Base-by-base conservation (phyloP, 2,329 filamentous ascomycete species). In the Hansfordia pulvinata region DNA sequence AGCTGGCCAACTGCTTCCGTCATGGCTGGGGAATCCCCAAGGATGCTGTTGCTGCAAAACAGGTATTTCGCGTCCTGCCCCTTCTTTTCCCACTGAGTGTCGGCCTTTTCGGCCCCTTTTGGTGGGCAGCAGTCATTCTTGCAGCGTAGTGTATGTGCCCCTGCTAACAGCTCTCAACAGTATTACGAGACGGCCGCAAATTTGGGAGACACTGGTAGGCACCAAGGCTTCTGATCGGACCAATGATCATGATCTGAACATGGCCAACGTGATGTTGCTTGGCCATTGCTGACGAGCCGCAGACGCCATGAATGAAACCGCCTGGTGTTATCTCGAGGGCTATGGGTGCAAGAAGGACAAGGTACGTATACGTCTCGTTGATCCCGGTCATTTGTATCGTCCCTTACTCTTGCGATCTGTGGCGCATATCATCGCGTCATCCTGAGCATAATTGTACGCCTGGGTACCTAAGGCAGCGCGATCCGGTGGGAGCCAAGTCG, bases 151-250 rank as follows among this genome's bases (percentile, higher is more conserved):
- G n/a, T n/a, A n/a, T n/a, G n/a, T n/a, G n/a, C n/a, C n/a, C n/a
- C n/a, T n/a, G n/a, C n/a, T n/a, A n/a, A 45, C 26, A 42, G 19
- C 8, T 9, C 3, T 16, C 15, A 15, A 35, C 64, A 93, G 66
- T 98, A 96, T 53, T 98, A 96, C 53, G 88, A 96, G 57, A 94
- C 88, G 8, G 90, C 90, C 16, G 90, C 90, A 33, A 96, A 98
- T 50, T 59, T 98, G 38, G 90, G 90, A 34, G 90, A 98, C 53
- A 83, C 82, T 23, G 71, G 71, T 73, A 53, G 45, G 67, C 52
- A 30, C 23, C 30, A 32, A 33, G 26, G 17, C 20, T 25, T n/a
- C 9, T 12, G 11, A 14, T 11, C 9, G n/a, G 6, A 4, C 7
- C 10, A 10, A 10, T 16, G 4, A 10, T 8, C 9, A 6, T 6